These are phyloP conservation scores for Canna indica DNA, from an alignment of 176 grass and related monocot genomes.

Conservation along the genomic window DNA sequence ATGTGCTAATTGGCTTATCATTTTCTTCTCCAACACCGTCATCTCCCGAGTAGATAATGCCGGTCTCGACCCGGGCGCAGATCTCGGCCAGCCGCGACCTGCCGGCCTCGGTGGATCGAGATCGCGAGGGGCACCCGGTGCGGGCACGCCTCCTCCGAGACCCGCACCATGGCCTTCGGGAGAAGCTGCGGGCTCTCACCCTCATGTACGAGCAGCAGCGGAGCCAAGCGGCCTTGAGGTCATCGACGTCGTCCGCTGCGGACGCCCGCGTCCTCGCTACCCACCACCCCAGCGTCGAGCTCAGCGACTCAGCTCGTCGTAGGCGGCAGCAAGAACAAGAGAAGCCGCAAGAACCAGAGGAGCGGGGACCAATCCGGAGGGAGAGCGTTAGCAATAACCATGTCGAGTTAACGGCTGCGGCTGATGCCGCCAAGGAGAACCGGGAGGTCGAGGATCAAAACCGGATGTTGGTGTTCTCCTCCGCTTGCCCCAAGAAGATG, in stretches of 20 bases:
- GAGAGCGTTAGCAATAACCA: slow-evolving; percentile 25
- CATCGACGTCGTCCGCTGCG: slow-evolving; percentile 9
- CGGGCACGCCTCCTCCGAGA: slow-evolving; percentile 21
- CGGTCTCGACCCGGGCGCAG: slow-evolving; percentile 57
- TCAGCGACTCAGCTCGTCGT: slow-evolving; percentile 2
- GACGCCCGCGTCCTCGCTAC: slow-evolving; percentile 21
- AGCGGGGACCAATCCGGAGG: slow-evolving; percentile 14
- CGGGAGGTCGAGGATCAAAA: background rate
- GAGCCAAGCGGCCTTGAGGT: slow-evolving; percentile 29
- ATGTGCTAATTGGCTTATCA: background rate
- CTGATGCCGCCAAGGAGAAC: slow-evolving; percentile 31
- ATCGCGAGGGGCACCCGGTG: background rate
- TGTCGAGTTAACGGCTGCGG: slow-evolving; percentile 19
- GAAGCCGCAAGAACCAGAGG: slow-evolving; percentile 15
- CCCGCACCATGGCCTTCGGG: slow-evolving; percentile 63
- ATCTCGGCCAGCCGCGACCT: slow-evolving; percentile 21
- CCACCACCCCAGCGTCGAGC: slow-evolving; percentile 21
- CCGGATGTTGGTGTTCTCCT: slow-evolving; percentile 28
- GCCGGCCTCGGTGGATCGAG: slow-evolving; percentile 8
- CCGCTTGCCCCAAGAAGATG: slow-evolving; percentile 44
- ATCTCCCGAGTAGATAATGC: slow-evolving; percentile 36
- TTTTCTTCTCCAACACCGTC: background rate
- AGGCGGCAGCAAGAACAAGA: slow-evolving; percentile 18
- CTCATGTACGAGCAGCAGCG: slow-evolving; percentile 71
- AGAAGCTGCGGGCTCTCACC: slow-evolving; percentile 67